Conservation (phyloP, 2,329 filamentous ascomycete genomes). For the Aspergillus sp. region DNA sequence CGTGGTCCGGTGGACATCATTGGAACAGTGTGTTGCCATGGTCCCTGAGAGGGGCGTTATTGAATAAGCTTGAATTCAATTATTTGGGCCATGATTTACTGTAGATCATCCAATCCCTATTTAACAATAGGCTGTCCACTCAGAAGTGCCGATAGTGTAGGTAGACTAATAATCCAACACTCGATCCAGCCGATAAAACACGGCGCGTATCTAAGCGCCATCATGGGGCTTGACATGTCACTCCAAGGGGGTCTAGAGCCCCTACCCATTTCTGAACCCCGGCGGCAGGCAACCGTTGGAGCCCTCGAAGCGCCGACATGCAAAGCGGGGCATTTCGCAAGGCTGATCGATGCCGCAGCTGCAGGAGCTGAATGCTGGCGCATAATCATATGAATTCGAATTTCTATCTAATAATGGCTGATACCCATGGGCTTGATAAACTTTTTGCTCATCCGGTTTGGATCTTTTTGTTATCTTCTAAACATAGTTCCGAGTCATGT, state of each 20-base stretch:
- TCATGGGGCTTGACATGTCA: neutral
- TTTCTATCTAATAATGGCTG: neutral
- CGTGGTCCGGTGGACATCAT: neutral
- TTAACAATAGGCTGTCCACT: neutral
- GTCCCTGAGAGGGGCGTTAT: neutral
- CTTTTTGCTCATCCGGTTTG: no score
- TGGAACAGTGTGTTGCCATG: neutral
- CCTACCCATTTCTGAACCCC: neutral
- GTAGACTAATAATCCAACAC: neutral
- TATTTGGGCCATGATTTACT: neutral
- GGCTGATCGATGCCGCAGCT: slow-evolving; percentile 6
- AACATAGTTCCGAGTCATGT: neutral
- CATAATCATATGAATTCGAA: neutral
- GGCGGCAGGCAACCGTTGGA: neutral
- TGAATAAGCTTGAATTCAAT: neutral
- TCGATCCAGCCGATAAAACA: neutral
- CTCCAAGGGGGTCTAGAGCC: neutral
- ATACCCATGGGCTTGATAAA: neutral
- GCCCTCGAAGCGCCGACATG: neutral
- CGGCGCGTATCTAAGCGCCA: neutral
- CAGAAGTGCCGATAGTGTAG: neutral
- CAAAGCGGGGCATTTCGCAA: slow-evolving; percentile 6
- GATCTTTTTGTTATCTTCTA: neutral
- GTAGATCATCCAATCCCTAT: neutral
- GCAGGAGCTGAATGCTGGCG: neutral